Conservation (phyloP, 2,329 filamentous ascomycete genomes). For the Pseudocercospora eumusae region DNA sequence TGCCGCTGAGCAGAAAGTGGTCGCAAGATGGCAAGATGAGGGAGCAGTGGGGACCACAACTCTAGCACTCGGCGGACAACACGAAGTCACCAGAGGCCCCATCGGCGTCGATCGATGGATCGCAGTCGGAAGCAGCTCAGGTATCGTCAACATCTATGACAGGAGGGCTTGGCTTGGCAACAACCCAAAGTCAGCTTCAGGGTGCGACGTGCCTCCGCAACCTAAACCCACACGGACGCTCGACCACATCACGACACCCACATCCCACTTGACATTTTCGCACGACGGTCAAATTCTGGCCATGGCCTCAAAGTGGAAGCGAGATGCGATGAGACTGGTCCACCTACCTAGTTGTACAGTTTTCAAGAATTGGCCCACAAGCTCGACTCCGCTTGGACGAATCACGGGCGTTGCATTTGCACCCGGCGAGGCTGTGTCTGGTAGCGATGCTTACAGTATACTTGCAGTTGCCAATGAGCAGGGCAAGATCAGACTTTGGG, state of each 20-base stretch:
- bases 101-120: slow-evolving; percentile 86
- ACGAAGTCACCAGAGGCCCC: slow-evolving; percentile 54
- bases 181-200: slow-evolving; percentile 17
- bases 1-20: slow-evolving; percentile 65
- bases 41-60: slow-evolving; percentile 84
- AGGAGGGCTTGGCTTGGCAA: slow-evolving; percentile 61
- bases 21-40: slow-evolving; percentile 86
- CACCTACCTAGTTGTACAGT: slow-evolving; percentile 91
- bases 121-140: slow-evolving; percentile 79
- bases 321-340: slow-evolving; percentile 81
- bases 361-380: slow-evolving; percentile 95
- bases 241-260: slow-evolving; percentile 84
- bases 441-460: slow-evolving; percentile 50
- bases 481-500: slow-evolving; percentile 88
- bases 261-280: slow-evolving; percentile 77
- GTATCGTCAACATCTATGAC: slow-evolving; percentile 93
- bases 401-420: slow-evolving; percentile 62
- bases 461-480: slow-evolving; percentile 85
- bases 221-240: slow-evolving; percentile 74
- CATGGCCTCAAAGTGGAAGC: slow-evolving; percentile 83
- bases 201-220: slow-evolving; percentile 56
- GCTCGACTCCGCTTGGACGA: slow-evolving; percentile 81
- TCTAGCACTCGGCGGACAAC: slow-evolving; percentile 71
- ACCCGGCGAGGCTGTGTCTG: slow-evolving; percentile 40
- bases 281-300: slow-evolving; percentile 86